Evolutionary conservation across 108 stramenopile genomes (phyloP).

Genomic region (Schizochytrium sp.): DNA sequence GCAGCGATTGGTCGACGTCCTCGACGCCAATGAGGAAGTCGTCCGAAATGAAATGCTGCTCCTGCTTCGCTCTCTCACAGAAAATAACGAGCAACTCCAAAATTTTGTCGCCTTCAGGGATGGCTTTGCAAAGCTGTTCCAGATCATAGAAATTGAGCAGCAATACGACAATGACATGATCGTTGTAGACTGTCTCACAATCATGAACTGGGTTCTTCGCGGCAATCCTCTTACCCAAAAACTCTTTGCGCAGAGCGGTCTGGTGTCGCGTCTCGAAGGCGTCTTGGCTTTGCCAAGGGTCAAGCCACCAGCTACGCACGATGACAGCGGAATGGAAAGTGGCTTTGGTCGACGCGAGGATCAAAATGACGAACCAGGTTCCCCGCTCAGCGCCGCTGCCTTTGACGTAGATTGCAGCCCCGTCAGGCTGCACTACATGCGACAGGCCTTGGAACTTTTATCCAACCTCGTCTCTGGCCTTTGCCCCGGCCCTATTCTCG

Average conservation of each 20-base stretch:
- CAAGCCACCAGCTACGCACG: neutral
- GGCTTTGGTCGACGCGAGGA: neutral
- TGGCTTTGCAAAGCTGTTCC: constrained; percentile 5
- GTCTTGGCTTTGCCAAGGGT: neutral
- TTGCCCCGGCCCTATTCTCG: neutral
- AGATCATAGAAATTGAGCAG: neutral
- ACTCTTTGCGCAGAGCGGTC: neutral
- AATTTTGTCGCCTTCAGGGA: constrained; percentile 15
- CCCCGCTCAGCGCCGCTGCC: neutral
- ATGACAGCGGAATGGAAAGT: neutral
- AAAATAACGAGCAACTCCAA: neutral
- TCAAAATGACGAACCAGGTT: neutral
- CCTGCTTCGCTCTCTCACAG: neutral
- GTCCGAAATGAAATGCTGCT: neutral
- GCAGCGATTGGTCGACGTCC: neutral
- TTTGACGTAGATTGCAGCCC: neutral
- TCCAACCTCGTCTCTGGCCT: neutral
- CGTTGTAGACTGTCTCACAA: neutral
- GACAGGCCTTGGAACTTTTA: neutral
- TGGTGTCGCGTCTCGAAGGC: neutral
- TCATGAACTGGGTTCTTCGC: constrained; percentile 11
- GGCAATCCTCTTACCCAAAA: neutral
- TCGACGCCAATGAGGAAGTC: neutral
- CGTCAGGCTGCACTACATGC: neutral
- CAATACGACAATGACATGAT: constrained; percentile 4